Base-by-base conservation (phyloP, 805 yeast genomes). In the Pichia eremophila region DNA sequence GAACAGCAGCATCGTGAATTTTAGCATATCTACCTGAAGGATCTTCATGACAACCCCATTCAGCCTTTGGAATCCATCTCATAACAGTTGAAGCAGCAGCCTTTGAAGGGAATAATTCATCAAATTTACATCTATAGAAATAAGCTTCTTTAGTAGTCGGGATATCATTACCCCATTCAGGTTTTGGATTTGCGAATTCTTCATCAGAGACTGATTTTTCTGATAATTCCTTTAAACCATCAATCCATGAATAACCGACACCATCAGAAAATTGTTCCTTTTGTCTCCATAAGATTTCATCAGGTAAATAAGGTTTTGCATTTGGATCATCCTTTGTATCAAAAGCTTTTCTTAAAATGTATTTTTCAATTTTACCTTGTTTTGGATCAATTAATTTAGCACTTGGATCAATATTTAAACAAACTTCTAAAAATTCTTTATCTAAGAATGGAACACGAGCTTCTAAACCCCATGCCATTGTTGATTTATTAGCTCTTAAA, bases 61-160 rank as follows among this genome's bases (percentile, higher is more conserved):
- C 99, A 54, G 98, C 98, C 78, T 93, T 93, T 66, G 99, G 99
- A 70, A 93, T 72, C 99, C 99, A 93, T 78, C 99, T 85, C 97
- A 87, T 89, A 51, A 93, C 99, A 18, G 99, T 93, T 39, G 81
- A 72, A 50, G 96, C 97, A 55, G 95, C 99, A 56, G 96, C 93
- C 69, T 81, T 75, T 60, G 83, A 81, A 52, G 90, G 85, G 85
- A 89, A 93, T 60, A 87, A 71, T 61, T 85, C 95, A 70, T 93
- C 99, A 61, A 93, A 93, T 77, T 89, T 86, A 65, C 84, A 77
- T 78, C 99, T 84, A 79, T 93, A 93, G 95, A 96, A 93, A 79
- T 89, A 93, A 41, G 99, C 98, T 76, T 93, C 99, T 78, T 93
- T 93, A 44, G 99, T 93, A 54, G 89, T 80, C 66, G 99, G 99